Conservation (phyloP, 768 basidiomycete genomes). For the Tricholomella constricta region DNA sequence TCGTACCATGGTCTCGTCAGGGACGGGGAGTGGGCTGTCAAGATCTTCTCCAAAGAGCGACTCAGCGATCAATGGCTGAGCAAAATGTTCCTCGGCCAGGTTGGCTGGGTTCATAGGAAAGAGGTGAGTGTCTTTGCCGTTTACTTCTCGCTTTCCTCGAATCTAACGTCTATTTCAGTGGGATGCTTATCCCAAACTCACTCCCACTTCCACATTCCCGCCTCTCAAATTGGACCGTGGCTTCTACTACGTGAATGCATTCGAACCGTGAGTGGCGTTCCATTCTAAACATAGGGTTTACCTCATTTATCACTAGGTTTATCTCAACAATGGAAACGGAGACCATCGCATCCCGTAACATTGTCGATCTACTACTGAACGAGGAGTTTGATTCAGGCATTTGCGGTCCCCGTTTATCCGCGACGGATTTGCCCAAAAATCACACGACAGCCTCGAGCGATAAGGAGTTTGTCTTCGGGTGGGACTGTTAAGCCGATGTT, state of each 20-base stretch:
- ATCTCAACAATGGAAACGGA: conserved; percentile 96
- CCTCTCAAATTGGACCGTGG: conserved; percentile 77
- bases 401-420: conserved; percentile 51
- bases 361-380: conserved; percentile 75
- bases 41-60: conserved; percentile 77
- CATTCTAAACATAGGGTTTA: conserved; percentile 1
- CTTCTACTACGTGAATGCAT: conserved; percentile 89
- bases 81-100: conserved; percentile 61
- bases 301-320: conserved; percentile 45
- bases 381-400: conserved; percentile 74
- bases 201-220: conserved; percentile 68
- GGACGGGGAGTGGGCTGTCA: conserved; percentile 71
- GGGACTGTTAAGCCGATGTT: conserved; percentile 61
- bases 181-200: conserved; percentile 78
- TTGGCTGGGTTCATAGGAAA: conserved; percentile 84
- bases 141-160: not conserved
- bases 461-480: conserved; percentile 61
- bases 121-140: conserved; percentile 45
- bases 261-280: conserved; percentile 72
- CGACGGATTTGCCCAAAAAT: conserved; percentile 6
- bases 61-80: conserved; percentile 73
- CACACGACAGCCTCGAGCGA: not conserved
- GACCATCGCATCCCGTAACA: conserved; percentile 79
- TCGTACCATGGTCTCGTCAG: conserved; percentile 71
- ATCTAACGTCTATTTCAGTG: conserved; percentile 45